Base-by-base conservation (phyloP, 306 rosid species). In the Trifolium subterraneum region DNA sequence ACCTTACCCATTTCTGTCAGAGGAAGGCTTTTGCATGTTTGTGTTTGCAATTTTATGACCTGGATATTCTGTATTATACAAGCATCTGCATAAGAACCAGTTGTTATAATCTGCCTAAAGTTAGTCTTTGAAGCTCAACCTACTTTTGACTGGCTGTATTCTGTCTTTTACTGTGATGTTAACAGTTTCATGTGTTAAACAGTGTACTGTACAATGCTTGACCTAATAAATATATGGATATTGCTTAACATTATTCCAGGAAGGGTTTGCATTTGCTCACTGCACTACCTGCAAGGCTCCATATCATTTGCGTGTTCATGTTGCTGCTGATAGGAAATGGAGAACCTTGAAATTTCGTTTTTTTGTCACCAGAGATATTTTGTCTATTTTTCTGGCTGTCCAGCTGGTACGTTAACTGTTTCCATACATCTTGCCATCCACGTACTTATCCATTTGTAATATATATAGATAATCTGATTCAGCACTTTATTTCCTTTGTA, bases 221-320 rank as follows among this genome's bases (percentile, higher is more conserved):
- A 25, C 70, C 65, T 67, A 60, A 73, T 81, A 29, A 69, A 79
- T 75, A 83, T 80, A 64, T 85, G 72, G 23, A n/a, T 79, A 42
- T 22, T 55, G 10, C 74, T 23, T 65, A 60, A 18, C 52, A 35
- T 85, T 87, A 64, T 79, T 84, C 56, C 97, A 94, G 99, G 99
- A 94, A 88, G 99, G 99, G 66, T 92, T 94, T 90, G 99, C 99
- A 64, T 94, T 94, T 88, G 93, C 99, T 83, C 97, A 94, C 77
- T 94, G 99, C 82, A 94, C 97, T 58, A 94, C 99, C 70, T 94
- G 99, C 85, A 94, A 94, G 84, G 92, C 96, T 81, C 93, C 96
- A 80, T 94, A 94, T 71, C 89, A 94, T 82, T 86, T 94, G 92
- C 91, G 96, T 78, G 99, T 94, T 76, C 95, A 94, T 78, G 92